Evolutionary conservation across 2,329 filamentous ascomycete species (phyloP).

Genomic region (Trichoderma koningii): DNA sequence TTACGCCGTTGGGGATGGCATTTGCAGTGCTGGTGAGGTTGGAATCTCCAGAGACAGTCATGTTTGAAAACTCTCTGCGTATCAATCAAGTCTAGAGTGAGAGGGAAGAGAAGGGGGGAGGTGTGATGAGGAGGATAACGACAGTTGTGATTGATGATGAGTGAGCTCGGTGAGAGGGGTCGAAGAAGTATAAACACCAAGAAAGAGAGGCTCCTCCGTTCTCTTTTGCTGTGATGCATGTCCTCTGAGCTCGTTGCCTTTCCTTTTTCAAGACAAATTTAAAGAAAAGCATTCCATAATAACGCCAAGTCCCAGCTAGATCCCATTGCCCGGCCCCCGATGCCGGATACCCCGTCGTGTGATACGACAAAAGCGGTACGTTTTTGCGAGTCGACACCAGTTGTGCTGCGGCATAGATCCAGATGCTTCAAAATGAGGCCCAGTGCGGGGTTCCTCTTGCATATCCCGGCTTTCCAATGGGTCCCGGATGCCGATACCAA

Average conservation of each 20-base stretch:
- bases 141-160: neutral
- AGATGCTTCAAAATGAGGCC: neutral
- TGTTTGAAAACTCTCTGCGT: neutral
- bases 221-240: neutral
- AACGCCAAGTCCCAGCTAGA: conserved; percentile 5
- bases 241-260: neutral
- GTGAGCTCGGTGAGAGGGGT: neutral
- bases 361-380: conserved; percentile 16
- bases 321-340: conserved; percentile 6
- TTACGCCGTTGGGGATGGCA: conserved; percentile 1
- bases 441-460: conserved; percentile 17
- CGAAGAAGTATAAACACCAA: neutral
- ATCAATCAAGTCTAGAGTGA: too few species aligned
- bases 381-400: neutral
- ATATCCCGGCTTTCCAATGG: conserved; percentile 1
- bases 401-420: too few species aligned
- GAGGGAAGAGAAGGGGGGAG: neutral
- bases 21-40: neutral
- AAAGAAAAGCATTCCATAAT: neutral
- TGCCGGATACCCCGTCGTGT: conserved; percentile 11
- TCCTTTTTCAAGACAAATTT: neutral
- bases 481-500: conserved; percentile 7
- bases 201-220: neutral
- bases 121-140: neutral
- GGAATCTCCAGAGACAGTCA: conserved; percentile 8